Evolutionary conservation across 1,284 basidiomycete species (phyloP).

Genomic region (Leccinum angustisporum): DNA sequence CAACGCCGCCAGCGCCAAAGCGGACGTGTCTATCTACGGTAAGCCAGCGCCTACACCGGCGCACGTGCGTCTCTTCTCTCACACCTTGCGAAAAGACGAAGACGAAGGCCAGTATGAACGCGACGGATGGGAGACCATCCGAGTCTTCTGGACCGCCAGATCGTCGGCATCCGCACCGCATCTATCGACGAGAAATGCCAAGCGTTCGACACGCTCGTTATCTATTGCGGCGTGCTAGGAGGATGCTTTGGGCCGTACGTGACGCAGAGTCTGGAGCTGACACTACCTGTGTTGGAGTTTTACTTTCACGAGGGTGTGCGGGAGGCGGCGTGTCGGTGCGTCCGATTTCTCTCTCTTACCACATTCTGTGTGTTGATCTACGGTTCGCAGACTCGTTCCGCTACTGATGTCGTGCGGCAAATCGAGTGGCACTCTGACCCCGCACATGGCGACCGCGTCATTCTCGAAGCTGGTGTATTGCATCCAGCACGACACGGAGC

Average conservation of each 20-base stretch:
- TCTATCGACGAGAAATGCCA: slow-evolving; percentile 86
- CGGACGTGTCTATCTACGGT: slow-evolving; percentile 78
- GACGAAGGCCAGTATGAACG: slow-evolving; percentile 55
- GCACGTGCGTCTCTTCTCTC: not conserved
- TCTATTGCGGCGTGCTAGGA: slow-evolving; percentile 73
- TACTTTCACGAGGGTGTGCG: slow-evolving; percentile 82
- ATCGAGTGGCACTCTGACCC: slow-evolving; percentile 59
- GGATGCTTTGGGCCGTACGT: slow-evolving; percentile 74
- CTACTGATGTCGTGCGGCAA: slow-evolving; percentile 73
- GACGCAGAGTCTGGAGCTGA: slow-evolving; percentile 66
- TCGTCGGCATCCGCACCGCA: slow-evolving; percentile 75
- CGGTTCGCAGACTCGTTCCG: slow-evolving; percentile 60
- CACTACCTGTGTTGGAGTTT: slow-evolving; percentile 69
- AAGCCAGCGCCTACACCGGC: slow-evolving; percentile 17
- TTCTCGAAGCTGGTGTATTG: slow-evolving; percentile 68
- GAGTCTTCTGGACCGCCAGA: slow-evolving; percentile 62
- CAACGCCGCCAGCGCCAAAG: slow-evolving; percentile 74
- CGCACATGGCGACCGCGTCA: slow-evolving; percentile 68
- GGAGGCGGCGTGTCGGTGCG: slow-evolving; percentile 52
- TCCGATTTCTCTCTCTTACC: not conserved
- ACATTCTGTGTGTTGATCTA: not conserved
- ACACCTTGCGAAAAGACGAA: slow-evolving; percentile 41
- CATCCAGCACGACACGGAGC: slow-evolving; percentile 65
- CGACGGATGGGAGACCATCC: slow-evolving; percentile 75
- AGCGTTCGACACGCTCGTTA: slow-evolving; percentile 81